Evolutionary conservation across 352 stramenopile species (phyloP), one percentile per base, ranked within the genome.

Genomic region (Pythium vanterpoolii): DNA sequence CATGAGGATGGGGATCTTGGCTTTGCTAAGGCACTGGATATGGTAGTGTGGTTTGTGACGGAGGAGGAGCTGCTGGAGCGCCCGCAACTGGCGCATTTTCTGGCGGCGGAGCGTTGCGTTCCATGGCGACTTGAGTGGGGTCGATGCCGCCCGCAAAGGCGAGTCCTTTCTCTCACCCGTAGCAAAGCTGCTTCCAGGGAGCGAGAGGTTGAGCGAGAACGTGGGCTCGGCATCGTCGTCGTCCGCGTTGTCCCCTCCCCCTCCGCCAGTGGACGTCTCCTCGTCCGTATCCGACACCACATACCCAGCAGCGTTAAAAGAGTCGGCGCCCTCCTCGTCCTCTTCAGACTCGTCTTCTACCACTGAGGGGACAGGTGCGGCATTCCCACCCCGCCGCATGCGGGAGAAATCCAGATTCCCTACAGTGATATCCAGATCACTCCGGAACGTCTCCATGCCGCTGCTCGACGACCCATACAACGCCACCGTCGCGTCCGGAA

Each of bases 1-100:
- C 72, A 88, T 87, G 26, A 91, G 68, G 61, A 91, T 91, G 18
- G 82, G 82, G 56, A 87, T 82, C 64, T 83, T 87, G 40, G 82
- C 82, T 59, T 89, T 89, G 45, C 71, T 69, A 39, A 91, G 54
- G 27, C 75, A 88, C 48, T 89, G 88, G 38, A 91, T 54, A 34
- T 81, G 69, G 16, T 80, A 78, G 26, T 77, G 62, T 8, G 79
- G 77, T 9, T 76, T 79, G n/a, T 83, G 63, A 0, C 52, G 52
- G 26, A 76, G 66, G 4, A 91, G 42, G 26, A 91, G 26, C 36
- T 77, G 64, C 62, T 87, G 82, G 42, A 91, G 54, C 21, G 73
- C 76, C 30, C 79, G 68, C 44, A 91, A 28, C 21, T 73, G 66
- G 8, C 72, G 73, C 49, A 89, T 62, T 58, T 88, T 89, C 14